Percentiles rank a stretch among this genome's conserved stretches.
phyloP scores from a whole-genome alignment of 2,329 filamentous ascomycete species.

The Fusarium nelsonii region DNA sequence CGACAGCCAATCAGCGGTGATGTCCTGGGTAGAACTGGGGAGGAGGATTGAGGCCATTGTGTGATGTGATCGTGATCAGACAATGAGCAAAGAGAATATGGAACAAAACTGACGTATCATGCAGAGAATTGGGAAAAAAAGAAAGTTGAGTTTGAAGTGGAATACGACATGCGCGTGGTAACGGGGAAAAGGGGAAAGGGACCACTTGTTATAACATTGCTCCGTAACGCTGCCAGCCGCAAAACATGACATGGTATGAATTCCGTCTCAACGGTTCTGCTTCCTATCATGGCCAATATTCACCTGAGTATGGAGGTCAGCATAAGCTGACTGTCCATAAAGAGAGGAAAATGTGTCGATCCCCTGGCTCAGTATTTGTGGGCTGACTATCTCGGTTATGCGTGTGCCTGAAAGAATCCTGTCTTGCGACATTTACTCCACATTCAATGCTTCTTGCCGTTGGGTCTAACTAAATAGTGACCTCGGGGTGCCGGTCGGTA shows the following conservation, averaged over 20 bases:
- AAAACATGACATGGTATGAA: neutral
- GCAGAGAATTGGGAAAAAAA: neutral
- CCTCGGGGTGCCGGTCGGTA: neutral
- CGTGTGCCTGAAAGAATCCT: neutral
- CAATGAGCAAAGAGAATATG: neutral
- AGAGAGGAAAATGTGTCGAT: neutral
- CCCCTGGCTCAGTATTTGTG: neutral
- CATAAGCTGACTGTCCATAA: neutral
- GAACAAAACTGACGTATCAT: neutral
- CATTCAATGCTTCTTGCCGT: neutral
- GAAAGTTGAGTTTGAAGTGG: neutral
- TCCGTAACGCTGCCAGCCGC: neutral
- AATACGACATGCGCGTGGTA: neutral
- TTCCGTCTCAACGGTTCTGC: neutral
- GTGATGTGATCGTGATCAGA: neutral
- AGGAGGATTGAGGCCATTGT: slow-evolving; percentile 1
- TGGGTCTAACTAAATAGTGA: neutral
- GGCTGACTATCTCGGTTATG: slow-evolving; percentile 1
- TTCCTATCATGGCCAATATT: neutral
- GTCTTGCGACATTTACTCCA: slow-evolving; percentile 1
- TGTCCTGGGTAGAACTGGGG: slow-evolving; percentile 9
- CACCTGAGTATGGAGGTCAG: neutral
- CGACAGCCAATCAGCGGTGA: slow-evolving; percentile 17
- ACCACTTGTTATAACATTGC: neutral
- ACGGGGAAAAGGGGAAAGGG: slow-evolving; percentile 2